Base-by-base conservation (phyloP, 768 basidiomycete species). In the Hygrocybe coccinea region DNA sequence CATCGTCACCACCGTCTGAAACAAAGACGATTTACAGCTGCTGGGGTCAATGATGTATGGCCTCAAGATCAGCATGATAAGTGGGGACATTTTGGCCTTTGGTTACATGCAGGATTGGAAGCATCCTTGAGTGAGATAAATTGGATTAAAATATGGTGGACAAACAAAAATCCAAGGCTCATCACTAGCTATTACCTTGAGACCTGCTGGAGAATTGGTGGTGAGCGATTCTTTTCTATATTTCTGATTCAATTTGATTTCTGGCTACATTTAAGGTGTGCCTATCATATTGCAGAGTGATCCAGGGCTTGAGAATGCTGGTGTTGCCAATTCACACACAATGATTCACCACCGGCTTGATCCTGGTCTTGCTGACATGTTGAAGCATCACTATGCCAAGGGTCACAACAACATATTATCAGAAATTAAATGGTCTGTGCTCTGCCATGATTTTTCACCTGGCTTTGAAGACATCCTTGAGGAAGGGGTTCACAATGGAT, bases 281-380 rank as follows among this genome's bases (percentile, higher is more conserved):
- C 73, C 77, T 3, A 54, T 78, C 0, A 52, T 74, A 0, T 76
- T 75, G 0, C 77, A 77, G 52, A 77, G 75, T 54, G 76, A 79
- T 62, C 72, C 64, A 1, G 76, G 76, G 0, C 59, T 65, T 0
- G 76, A 79, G 56, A 79, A 79, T 53, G 69, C 67, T 60, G 69
- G 71, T 3, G 65, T 77, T 38, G 78, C 77, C 8, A 77, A 79
- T 59, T 67, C 60, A 0, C 76, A 79, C 2, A 77, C 76, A 0
- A 34, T 60, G 5, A 60, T 76, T 0, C 65, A 69, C 2, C 78
- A 78, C 8, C 45, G 22, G 4, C 62, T 68, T 2, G 73, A 77
- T 50, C 64, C 70, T 0, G 25, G 58, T 0, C 58, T 76, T 0
- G 8, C 5, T 0, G 70, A 63, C 1, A 70, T 64, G 0, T 35